A percentile compares a stretch with the other conserved stretches of the same genome.
These are phyloP conservation scores for Halteria grandinella DNA, from an alignment of 73 alveolate genomes.

Conservation along the genomic window DNA sequence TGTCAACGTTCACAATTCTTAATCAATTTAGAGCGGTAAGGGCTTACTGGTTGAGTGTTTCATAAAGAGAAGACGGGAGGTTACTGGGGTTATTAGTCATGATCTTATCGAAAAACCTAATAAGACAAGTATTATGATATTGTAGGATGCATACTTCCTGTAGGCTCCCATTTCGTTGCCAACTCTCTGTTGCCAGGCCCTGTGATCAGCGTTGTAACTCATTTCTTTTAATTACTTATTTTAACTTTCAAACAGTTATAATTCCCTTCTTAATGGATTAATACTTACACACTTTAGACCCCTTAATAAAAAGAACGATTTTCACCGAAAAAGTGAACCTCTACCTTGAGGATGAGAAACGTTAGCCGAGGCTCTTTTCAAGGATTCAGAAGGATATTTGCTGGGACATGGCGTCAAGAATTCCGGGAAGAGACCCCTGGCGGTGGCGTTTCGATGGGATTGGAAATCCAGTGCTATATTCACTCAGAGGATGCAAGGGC, in stretches of 20 bases:
- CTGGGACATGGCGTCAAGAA: conserved; percentile 73
- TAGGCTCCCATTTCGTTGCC: conserved; percentile 34
- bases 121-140: background rate
- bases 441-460: conserved; percentile 95
- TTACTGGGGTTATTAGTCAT: background rate
- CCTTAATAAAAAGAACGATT: no score
- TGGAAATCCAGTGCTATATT: conserved; percentile 87
- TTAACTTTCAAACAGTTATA: no score
- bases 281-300: no score
- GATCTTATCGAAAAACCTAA: conserved; percentile 27
- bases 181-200: conserved; percentile 71
- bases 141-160: conserved; percentile 17
- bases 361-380: no score
- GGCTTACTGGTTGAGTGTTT: background rate
- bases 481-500: conserved; percentile 78
- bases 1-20: conserved; percentile 8
- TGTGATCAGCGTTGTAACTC: conserved; percentile 63
- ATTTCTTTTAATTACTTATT: conserved; percentile 33
- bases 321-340: no score
- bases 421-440: conserved; percentile 88
- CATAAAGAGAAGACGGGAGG: conserved; percentile 3
- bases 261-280: no score
- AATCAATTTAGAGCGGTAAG: background rate
- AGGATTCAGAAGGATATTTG: conserved; percentile 80
- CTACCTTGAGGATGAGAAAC: no score